Evolutionary conservation across 2,329 filamentous ascomycete species (phyloP).

Genomic region (Fusarium nematophilum): DNA sequence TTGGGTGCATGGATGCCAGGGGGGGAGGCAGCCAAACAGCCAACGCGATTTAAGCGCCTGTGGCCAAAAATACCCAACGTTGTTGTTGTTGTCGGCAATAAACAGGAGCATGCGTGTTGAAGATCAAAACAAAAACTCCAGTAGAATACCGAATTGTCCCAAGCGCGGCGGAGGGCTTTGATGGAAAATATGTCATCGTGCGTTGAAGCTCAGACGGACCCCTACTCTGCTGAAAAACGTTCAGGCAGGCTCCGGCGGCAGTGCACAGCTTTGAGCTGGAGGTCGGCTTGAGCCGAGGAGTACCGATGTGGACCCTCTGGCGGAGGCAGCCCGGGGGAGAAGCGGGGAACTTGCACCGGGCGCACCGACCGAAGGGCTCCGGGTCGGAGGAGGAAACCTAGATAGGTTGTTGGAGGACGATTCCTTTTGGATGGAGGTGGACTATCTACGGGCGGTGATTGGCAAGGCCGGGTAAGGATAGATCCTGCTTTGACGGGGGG

Average conservation of each 20-base stretch:
- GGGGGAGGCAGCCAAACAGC: constrained; percentile 33
- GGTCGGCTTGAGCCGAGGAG: constrained; percentile 32
- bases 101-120: too few species aligned
- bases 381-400: constrained; percentile 18
- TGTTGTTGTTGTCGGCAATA: too few species aligned
- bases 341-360: constrained; percentile 20
- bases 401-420: background rate
- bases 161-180: too few species aligned
- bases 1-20: background rate
- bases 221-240: constrained; percentile 38
- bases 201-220: constrained; percentile 8
- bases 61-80: constrained; percentile 7
- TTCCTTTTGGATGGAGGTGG: background rate
- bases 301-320: constrained; percentile 7
- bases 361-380: constrained; percentile 22
- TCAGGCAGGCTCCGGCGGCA: constrained; percentile 31
- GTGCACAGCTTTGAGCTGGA: constrained; percentile 24
- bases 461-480: constrained; percentile 9
- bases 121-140: background rate
- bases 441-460: background rate
- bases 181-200: too few species aligned
- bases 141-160: too few species aligned
- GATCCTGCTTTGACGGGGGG: constrained; percentile 1
- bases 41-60: constrained; percentile 1
- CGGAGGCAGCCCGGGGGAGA: constrained; percentile 35